A percentile compares a stretch with the other conserved stretches of the same genome.
These are phyloP conservation scores for Rhododendron kiyosumense DNA, from an alignment of 148 eudicot species.

Conservation along the genomic window DNA sequence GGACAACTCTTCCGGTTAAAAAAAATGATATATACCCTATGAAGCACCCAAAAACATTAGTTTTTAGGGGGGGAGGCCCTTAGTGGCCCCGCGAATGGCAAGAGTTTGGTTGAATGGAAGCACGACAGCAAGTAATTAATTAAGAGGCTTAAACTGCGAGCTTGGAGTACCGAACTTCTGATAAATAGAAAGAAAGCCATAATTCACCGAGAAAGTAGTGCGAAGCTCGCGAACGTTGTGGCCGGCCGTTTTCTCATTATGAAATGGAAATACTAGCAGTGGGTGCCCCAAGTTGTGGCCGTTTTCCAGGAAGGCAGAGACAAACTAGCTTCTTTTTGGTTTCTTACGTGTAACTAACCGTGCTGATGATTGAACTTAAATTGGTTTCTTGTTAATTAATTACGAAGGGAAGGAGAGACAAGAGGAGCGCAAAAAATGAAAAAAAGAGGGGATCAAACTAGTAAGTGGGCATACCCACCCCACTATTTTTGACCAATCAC, in stretches of 20 bases:
- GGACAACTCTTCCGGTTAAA: too few relatives aligned
- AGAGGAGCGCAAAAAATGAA: neutral
- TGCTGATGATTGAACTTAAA: neutral
- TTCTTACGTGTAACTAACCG: neutral
- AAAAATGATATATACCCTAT: too few relatives aligned
- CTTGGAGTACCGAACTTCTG: neutral
- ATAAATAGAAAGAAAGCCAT: neutral
- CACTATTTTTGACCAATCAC: neutral
- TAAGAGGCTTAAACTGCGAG: neutral
- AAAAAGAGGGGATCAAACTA: neutral
- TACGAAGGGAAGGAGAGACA: neutral
- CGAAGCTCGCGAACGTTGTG: too few relatives aligned
- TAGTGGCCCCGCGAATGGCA: neutral
- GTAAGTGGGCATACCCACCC: neutral
- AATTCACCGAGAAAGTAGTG: neutral
- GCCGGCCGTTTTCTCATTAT: neutral
- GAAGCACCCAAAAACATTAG: too few relatives aligned
- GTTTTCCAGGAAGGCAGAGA: neutral
- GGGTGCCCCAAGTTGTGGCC: neutral
- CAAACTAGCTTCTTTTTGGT: neutral
- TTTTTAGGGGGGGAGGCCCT: too few relatives aligned
- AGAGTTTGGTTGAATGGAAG: neutral
- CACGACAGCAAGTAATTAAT: neutral
- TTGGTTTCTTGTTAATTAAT: neutral
- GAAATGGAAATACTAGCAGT: neutral